These are phyloP conservation scores for Coprinopsis marcescibilis DNA, from an alignment of 768 basidiomycete species.

Conservation along the genomic window DNA sequence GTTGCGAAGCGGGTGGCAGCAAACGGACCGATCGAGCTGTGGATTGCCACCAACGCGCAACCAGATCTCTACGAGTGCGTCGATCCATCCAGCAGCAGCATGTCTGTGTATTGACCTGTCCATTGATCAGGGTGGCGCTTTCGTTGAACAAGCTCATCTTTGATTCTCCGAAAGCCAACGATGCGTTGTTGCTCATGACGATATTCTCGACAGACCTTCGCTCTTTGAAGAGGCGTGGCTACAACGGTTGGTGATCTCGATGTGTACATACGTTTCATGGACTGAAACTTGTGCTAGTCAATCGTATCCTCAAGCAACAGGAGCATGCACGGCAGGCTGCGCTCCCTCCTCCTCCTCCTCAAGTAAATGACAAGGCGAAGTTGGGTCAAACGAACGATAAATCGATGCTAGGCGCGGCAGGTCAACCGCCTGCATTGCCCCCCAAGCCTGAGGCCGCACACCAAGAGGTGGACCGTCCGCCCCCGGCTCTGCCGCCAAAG, in stretches of 20 bases:
- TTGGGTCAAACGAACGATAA: neutral
- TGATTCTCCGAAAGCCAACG: constrained; percentile 73
- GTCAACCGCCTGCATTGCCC: constrained; percentile 7
- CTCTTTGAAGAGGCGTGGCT: constrained; percentile 76
- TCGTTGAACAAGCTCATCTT: constrained; percentile 79
- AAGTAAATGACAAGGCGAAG: neutral
- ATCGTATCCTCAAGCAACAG: constrained; percentile 79
- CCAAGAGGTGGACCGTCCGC: too few species aligned
- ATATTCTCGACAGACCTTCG: constrained; percentile 88
- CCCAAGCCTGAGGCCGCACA: constrained; percentile 7
- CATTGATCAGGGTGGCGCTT: constrained; percentile 64
- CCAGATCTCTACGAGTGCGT: constrained; percentile 92
- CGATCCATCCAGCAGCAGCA: neutral
- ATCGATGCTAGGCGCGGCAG: neutral
- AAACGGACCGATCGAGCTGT: constrained; percentile 62
- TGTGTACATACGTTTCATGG: constrained; percentile 1
- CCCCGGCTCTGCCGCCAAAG: neutral
- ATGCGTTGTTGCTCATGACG: constrained; percentile 87
- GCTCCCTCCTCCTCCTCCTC: constrained; percentile 6
- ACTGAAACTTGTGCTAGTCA: constrained; percentile 48
- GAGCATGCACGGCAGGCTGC: constrained; percentile 39
- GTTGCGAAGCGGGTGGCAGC: constrained; percentile 46
- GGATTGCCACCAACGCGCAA: constrained; percentile 68
- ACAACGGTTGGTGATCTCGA: constrained; percentile 53
- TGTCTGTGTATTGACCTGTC: neutral